A percentile compares a stretch with the other conserved stretches of the same genome.
Conservation (phyloP, 441 rosid species). For the Mallotus japonicus region DNA sequence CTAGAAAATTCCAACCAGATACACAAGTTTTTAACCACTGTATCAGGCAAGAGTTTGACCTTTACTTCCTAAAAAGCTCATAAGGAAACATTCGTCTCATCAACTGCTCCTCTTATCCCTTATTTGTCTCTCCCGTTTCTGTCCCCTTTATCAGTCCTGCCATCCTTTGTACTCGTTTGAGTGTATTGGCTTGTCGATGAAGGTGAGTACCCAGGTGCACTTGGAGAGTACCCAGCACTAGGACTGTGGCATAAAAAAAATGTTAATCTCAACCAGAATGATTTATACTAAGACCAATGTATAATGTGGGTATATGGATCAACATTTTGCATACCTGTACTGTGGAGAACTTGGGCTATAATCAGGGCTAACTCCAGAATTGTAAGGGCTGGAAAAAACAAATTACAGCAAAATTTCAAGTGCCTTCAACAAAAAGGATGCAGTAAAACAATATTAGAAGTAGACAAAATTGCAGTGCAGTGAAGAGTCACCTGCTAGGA, state of each 20-base stretch:
- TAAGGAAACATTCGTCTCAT: constrained; percentile 3
- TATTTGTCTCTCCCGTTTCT: constrained; percentile 45
- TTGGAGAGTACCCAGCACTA: constrained; percentile 94
- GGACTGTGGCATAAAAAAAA: constrained; percentile 40
- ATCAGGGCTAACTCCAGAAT: constrained; percentile 78
- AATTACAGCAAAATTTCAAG: constrained; percentile 9
- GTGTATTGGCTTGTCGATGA: constrained; percentile 93
- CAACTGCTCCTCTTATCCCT: constrained; percentile 33
- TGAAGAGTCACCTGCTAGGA: constrained; percentile 80
- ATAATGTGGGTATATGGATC: neutral
- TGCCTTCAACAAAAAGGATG: neutral
- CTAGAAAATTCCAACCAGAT: neutral
- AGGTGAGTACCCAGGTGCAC: constrained; percentile 91
- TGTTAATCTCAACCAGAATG: neutral
- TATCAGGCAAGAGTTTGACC: constrained; percentile 5
- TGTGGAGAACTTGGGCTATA: constrained; percentile 87
- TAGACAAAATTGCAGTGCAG: neutral
- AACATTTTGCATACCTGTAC: constrained; percentile 47
- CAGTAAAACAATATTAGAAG: neutral
- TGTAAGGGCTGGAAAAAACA: constrained; percentile 63
- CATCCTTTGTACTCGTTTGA: constrained; percentile 62
- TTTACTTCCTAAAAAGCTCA: neutral
- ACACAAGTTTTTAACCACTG: neutral
- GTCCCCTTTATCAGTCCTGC: constrained; percentile 40
- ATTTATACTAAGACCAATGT: neutral